These are phyloP conservation scores for Aristolochia fimbriata DNA, from an alignment of 164 flowering plant genomes.

Conservation along the genomic window DNA sequence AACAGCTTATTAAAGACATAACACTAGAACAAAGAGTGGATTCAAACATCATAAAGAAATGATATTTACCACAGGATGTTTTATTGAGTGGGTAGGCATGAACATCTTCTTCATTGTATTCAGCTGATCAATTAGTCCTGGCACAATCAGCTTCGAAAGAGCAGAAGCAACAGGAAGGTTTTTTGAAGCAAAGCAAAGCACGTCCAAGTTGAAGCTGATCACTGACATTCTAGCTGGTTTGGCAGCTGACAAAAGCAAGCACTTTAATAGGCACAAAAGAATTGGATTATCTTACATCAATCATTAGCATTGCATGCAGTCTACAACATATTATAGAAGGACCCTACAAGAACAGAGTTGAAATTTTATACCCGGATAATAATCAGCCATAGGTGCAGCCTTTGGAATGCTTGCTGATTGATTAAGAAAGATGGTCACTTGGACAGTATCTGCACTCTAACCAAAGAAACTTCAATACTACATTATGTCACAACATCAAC, in stretches of 20 bases:
- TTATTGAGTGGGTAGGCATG: conserved; percentile 37
- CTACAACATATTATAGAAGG: too few relatives aligned
- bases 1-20: too few relatives aligned
- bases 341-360: not conserved
- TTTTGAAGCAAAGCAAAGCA: conserved; percentile 63
- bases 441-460: conserved; percentile 77
- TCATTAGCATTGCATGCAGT: not conserved
- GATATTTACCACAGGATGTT: conserved; percentile 53
- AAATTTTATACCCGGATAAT: conserved; percentile 56
- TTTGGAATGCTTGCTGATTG: conserved; percentile 33
- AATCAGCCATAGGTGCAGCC: conserved; percentile 62
- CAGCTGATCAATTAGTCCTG: conserved; percentile 66
- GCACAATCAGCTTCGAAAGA: conserved; percentile 61
- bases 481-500: too few relatives aligned
- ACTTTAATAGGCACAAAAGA: not conserved
- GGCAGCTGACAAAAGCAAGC: conserved; percentile 30
- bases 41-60: too few relatives aligned
- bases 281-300: not conserved
- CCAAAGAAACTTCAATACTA: conserved; percentile 12
- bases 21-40: too few relatives aligned
- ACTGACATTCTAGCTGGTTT: conserved; percentile 45
- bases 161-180: conserved; percentile 45
- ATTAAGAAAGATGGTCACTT: conserved; percentile 47
- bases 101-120: conserved; percentile 35
- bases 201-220: conserved; percentile 53